Percentiles rank a stretch among this genome's conserved stretches.
Conservation (phyloP, 768 basidiomycete genomes). For the Porpolomopsis calyptriformis region DNA sequence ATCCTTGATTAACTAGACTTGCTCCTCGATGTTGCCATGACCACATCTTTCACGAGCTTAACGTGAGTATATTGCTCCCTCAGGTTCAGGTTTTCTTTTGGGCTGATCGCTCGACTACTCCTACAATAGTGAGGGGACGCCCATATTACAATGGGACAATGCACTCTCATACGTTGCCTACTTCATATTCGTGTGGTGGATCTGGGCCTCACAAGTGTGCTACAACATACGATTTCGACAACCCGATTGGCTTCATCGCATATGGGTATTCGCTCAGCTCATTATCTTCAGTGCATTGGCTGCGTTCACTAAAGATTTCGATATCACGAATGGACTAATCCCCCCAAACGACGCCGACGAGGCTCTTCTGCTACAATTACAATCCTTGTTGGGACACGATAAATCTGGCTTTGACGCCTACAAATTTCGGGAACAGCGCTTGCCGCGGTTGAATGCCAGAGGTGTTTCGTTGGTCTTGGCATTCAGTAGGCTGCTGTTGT, state of each 20-base stretch:
- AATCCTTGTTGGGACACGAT: not conserved
- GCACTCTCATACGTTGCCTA: not conserved
- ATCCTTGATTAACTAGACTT: not conserved
- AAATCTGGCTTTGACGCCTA: not conserved
- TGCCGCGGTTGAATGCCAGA: conserved; percentile 1
- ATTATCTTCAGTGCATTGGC: conserved; percentile 3
- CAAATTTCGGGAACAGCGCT: not conserved
- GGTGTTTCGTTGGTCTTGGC: conserved; percentile 2
- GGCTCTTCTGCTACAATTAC: not conserved
- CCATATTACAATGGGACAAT: not conserved
- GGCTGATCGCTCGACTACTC: not conserved
- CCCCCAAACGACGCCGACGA: not conserved
- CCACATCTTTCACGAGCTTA: conserved; percentile 1
- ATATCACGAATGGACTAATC: conserved; percentile 3
- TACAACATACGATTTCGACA: conserved; percentile 3
- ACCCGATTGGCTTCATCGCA: not conserved
- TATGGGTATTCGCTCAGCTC: conserved; percentile 2
- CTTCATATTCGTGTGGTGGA: conserved; percentile 2
- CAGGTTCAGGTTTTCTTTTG: not conserved
- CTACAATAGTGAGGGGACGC: not conserved
- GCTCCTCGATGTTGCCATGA: conserved; percentile 1
- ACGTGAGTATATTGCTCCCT: not conserved
- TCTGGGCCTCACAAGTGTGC: conserved; percentile 1
- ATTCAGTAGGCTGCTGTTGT: conserved; percentile 1
- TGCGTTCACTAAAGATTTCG: conserved; percentile 4